These are phyloP conservation scores for Candida pini DNA, from an alignment of 805 yeast species.

Conservation along the genomic window DNA sequence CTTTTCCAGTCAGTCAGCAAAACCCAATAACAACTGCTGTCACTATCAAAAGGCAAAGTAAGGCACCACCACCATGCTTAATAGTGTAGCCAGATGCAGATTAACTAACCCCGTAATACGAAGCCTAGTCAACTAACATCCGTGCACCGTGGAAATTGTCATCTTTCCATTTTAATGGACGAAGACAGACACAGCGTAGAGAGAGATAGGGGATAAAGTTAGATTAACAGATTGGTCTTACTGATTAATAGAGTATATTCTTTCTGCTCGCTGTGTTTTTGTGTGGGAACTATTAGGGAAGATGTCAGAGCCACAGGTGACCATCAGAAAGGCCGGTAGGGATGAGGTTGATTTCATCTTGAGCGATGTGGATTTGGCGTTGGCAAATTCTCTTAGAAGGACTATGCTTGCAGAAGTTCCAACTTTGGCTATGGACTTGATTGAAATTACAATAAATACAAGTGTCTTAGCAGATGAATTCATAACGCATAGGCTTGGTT, in stretches of 20 bases:
- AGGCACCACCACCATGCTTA: not conserved
- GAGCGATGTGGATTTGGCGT: conserved; percentile 78
- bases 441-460: conserved; percentile 88
- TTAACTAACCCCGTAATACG: no score
- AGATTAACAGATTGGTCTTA: no score
- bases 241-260: no score
- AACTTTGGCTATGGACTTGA: conserved; percentile 92
- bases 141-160: no score
- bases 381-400: conserved; percentile 90
- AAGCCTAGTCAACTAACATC: no score
- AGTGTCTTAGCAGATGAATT: conserved; percentile 97
- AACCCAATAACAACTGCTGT: no score
- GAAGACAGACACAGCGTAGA: no score
- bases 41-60: no score
- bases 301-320: conserved; percentile 78
- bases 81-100: no score
- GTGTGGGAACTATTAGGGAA: not conserved
- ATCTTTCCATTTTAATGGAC: no score
- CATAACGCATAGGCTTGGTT: conserved; percentile 87
- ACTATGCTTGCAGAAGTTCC: conserved; percentile 95
- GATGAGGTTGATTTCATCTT: conserved; percentile 90
- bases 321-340: conserved; percentile 77
- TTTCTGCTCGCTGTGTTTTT: conserved; percentile 3
- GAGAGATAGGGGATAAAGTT: no score
- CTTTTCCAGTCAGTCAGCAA: no score